Percentiles rank a stretch among this genome's conserved stretches.
phyloP scores from a whole-genome alignment of 306 rosid species.

The Cucumis melo region DNA sequence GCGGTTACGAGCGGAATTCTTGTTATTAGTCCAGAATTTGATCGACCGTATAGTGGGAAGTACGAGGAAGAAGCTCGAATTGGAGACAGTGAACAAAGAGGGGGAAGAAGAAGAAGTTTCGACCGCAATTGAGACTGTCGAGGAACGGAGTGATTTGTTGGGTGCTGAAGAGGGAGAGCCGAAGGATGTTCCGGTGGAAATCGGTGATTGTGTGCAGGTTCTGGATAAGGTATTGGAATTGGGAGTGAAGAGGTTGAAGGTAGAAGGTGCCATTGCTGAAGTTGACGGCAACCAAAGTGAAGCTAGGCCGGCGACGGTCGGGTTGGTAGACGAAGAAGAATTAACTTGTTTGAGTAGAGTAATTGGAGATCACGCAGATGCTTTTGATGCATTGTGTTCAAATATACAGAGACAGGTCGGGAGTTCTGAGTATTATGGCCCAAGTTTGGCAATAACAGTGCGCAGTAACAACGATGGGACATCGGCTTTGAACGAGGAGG shows the following conservation, averaged over 20 bases:
- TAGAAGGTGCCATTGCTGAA: constrained; percentile 13
- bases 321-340: constrained; percentile 40
- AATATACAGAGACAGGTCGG: constrained; percentile 53
- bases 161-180: constrained; percentile 16
- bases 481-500: constrained; percentile 25
- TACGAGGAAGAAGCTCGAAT: constrained; percentile 17
- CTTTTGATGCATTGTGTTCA: constrained; percentile 61
- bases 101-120: constrained; percentile 13
- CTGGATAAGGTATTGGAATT: constrained; percentile 52
- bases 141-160: constrained; percentile 15
- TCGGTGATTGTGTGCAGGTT: constrained; percentile 29
- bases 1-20: constrained; percentile 69
- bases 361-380: constrained; percentile 41
- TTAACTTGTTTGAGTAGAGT: constrained; percentile 42
- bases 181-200: constrained; percentile 18
- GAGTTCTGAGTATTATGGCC: constrained; percentile 35
- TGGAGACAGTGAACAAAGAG: constrained; percentile 21
- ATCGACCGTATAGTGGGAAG: constrained; percentile 41
- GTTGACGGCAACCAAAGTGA: constrained; percentile 14
- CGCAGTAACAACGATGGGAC: constrained; percentile 16
- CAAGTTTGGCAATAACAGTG: constrained; percentile 34
- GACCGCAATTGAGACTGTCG: constrained; percentile 11
- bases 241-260: constrained; percentile 59
- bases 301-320: constrained; percentile 5
- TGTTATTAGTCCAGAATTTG: constrained; percentile 56